Evolutionary conservation across 306 rosid genomes (phyloP), one percentile per base, ranked within the genome.

Genomic region (Fragaria ananassa): DNA sequence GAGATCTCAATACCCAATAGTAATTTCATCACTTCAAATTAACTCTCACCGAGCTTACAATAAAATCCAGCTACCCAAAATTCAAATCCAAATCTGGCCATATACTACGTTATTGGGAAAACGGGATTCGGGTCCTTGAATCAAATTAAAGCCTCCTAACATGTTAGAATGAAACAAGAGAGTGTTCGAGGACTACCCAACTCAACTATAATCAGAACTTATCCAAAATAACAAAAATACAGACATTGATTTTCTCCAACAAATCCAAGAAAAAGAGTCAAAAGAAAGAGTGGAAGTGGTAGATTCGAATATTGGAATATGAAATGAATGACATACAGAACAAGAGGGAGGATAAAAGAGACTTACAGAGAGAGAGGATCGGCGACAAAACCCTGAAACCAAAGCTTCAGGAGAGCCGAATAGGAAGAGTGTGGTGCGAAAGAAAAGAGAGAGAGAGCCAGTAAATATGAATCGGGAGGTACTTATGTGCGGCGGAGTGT

Each of bases 41-140:
- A 49, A 34, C 62, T 34, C 47, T 13, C 27, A 71, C 27, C 4
- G 9, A 49, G 44, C 44, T 41, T 27, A 27, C 9, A 29, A 4
- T 29, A 70, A 69, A 27, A 27, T 25, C 25, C 41, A 47, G 51
- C n/a, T 29, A 49, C 74, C 62, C 31, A 71, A 71, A n/a, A 71
- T 8, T 47, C 29, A 50, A 34, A 35, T 10, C 75, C 63, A 10
- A 51, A 71, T 34, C 61, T 46, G 41, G 6, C 61, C 21, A 12
- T 34, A 27, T 11, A 68, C 37, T 19, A 42, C 3, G 13, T 31
- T 31, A 44, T 17, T 13, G 13, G 1, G 10, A 45, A 23, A 23
- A 68, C 2, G 37, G n/a, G 4, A 21, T 10, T 41, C 21, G 51
- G 71, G 17, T 19, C 60, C 49, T 17, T 47, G 51, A 47, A 47